Evolutionary conservation across 1,139 yeast species (phyloP), one percentile per base, ranked within the genome.

Genomic region (Diutina siamensis): DNA sequence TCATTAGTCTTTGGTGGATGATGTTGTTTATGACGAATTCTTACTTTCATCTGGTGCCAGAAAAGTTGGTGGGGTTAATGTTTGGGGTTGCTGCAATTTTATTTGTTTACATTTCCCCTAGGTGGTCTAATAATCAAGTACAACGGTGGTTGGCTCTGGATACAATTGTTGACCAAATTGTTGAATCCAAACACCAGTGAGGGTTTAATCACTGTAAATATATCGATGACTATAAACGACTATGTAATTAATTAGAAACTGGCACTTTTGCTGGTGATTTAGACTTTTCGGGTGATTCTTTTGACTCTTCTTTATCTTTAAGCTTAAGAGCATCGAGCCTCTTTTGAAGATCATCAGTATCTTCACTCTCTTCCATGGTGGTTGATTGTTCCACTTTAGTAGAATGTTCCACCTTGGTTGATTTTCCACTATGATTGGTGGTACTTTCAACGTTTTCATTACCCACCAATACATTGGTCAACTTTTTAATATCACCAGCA

Each of bases 1-100:
- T 87, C 40, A 62, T 80, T 25, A 56, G 60, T 1, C 59, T 86
- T 42, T 88, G 95, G 94, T 74, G 84, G 74, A 85, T 85, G 77
- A 88, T 89, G 94, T 68, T 88, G 44, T 63, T 88, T 44, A 79
- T 86, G 76, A 89, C 98, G 0, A 76, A 85, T 50, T 72, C 85
- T 15, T 83, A 83, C 57, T 89, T 88, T 72, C 98, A 92, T 62
- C 80, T 94, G 1, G 63, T 85, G 44, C 54, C 65, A 3, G 98
- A 92, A 57, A 83, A 85, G 57, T 54, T 83, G 8, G 75, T 75
- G 27, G 94, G 94, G 1, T 60, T 82, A 44, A 12, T 70, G 3
- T 80, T 80, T 62, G 88, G 86, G 3, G 74, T 74, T 55, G 46
- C 67, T 15, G 80, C 75, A 18, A 59, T 74, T 3, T 44, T 62